phyloP scores from a whole-genome alignment of 495 filamentous ascomycete genomes.

The Neurospora sublineolata region DNA sequence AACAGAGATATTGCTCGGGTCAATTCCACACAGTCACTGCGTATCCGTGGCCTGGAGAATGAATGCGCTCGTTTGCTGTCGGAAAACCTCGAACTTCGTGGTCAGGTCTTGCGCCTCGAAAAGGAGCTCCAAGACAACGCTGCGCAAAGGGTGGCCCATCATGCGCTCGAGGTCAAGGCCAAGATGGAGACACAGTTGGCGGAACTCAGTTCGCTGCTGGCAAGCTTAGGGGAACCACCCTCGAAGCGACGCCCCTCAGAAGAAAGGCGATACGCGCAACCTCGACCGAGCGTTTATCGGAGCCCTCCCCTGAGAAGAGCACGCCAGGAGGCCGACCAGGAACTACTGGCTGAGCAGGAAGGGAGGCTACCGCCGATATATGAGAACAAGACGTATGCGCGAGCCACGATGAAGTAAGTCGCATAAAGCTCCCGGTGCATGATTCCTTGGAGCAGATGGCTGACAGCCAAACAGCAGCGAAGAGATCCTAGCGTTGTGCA shows the following conservation, averaged over 20 bases:
- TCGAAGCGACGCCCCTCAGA: slow-evolving; percentile 27
- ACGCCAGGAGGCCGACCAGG: slow-evolving; percentile 39
- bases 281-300: slow-evolving; percentile 19
- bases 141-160: slow-evolving; percentile 41
- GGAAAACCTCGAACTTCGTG: slow-evolving; percentile 77
- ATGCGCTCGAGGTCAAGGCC: slow-evolving; percentile 54
- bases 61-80: slow-evolving; percentile 72
- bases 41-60: slow-evolving; percentile 76
- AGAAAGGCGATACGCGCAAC: slow-evolving; percentile 19
- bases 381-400: slow-evolving; percentile 69
- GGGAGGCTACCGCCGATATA: slow-evolving; percentile 68
- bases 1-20: slow-evolving; percentile 86
- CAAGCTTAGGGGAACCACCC: slow-evolving; percentile 44
- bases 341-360: slow-evolving; percentile 44
- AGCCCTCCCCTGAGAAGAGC: slow-evolving; percentile 33
- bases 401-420: slow-evolving; percentile 62
- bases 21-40: slow-evolving; percentile 83
- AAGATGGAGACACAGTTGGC: slow-evolving; percentile 58
- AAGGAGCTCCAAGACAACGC: slow-evolving; percentile 46
- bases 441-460: not conserved
- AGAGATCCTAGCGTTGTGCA: slow-evolving; percentile 37
- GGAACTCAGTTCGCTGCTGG: slow-evolving; percentile 55
- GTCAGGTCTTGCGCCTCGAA: slow-evolving; percentile 63
- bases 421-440: not conserved
- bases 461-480: slow-evolving; percentile 18